Evolutionary conservation across 176 grass and related monocot genomes (phyloP), one percentile per base, ranked within the genome.

Genomic region (Carex cristatella): DNA sequence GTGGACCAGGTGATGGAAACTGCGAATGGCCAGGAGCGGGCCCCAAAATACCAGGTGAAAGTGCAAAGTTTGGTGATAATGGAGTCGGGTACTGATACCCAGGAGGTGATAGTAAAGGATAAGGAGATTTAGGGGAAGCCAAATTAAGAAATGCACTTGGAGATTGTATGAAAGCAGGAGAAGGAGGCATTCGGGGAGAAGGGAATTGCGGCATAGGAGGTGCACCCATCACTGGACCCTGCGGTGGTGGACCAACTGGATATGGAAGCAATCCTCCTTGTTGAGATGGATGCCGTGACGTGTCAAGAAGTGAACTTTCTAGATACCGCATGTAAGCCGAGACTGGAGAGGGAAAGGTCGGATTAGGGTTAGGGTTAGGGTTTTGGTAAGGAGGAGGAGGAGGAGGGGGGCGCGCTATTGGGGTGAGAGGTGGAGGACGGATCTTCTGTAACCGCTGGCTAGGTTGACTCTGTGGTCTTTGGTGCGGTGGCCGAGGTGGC

Each of bases 401-500:
- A 62, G 67, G 51, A 53, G 70, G 44, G 18, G 58, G 33, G 62
- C 74, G 84, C 32, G 69, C 84, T 63, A 74, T 85, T 9, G 83
- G 83, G 15, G 66, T 74, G 13, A 85, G 64, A 35, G 66, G 83
- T 6, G 83, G 70, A 16, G 83, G 83, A 12, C 69, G 69, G 48
- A 85, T 72, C 69, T 62, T 72, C 83, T 85, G 83, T 58, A 85
- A 68, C 35, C 81, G 62, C 7, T 83, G 81, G 12, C 81, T 83
- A 23, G 59, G 81, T 12, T 83, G 81, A 9, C 44, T 83, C 38
- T 56, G 83, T 42, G 93, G 89, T 65, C 89, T 90, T 67, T 87
- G 78, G 57, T 91, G 91, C 60, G 78, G 84, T 1, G 67, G 88
- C 23, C 13, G 93, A 31, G 90, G 86, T 58, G 37, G 81, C 3